Conservation (phyloP, 257 asterid genomes). For the Schizonepeta tenuifolia region DNA sequence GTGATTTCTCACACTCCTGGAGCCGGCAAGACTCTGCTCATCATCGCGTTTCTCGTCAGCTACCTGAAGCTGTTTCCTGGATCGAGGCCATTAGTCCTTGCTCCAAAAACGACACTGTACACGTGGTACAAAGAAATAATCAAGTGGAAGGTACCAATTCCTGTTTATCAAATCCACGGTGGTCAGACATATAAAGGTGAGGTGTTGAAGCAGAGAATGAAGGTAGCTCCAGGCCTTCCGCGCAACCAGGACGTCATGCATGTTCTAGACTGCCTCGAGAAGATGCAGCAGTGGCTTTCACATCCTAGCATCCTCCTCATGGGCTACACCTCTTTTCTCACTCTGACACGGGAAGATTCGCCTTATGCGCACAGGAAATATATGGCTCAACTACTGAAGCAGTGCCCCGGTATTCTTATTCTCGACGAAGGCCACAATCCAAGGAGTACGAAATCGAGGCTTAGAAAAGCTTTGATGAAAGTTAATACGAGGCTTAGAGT, state of each 20-base stretch:
- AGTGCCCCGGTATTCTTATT: conserved; percentile 89
- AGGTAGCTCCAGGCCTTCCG: conserved; percentile 76
- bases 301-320: conserved; percentile 92
- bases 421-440: conserved; percentile 99
- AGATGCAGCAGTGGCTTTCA: conserved; percentile 95
- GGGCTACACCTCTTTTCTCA: conserved; percentile 96
- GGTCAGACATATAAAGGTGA: conserved; percentile 98
- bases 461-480: conserved; percentile 87
- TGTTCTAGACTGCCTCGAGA: conserved; percentile 93
- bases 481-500: conserved; percentile 86
- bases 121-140: conserved; percentile 97
- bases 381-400: conserved; percentile 86
- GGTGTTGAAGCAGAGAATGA: conserved; percentile 84
- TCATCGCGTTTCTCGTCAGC: conserved; percentile 90
- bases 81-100: conserved; percentile 90
- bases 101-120: conserved; percentile 91
- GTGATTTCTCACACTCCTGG: conserved; percentile 97
- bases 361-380: conserved; percentile 93
- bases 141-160: conserved; percentile 95
- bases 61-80: conserved; percentile 91
- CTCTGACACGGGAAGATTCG: conserved; percentile 89
- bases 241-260: conserved; percentile 96
- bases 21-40: conserved; percentile 92
- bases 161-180: conserved; percentile 97
- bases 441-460: conserved; percentile 93